phyloP scores from a whole-genome alignment of 106 monocot species.

The Apostasia ramifera region DNA sequence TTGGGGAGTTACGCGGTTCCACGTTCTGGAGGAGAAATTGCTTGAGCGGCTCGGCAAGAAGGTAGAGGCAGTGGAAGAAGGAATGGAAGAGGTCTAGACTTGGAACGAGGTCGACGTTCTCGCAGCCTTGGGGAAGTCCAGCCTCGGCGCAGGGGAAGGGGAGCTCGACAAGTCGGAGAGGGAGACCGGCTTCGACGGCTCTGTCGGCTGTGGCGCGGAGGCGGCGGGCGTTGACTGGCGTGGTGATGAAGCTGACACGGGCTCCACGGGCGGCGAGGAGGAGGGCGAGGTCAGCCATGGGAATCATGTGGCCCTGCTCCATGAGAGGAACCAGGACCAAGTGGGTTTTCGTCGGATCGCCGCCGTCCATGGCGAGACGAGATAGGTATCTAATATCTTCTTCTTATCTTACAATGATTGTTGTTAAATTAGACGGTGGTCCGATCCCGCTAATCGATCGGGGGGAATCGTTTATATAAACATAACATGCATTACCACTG shows the following conservation, averaged over 20 bases:
- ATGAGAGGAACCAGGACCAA: slow-evolving; percentile 3
- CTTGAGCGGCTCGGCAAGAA: too few relatives aligned
- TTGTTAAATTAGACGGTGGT: too few relatives aligned
- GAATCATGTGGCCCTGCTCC: slow-evolving; percentile 5
- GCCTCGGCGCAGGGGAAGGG: background rate
- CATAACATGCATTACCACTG: too few relatives aligned
- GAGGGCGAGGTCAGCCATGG: slow-evolving; percentile 3
- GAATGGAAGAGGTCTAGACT: background rate
- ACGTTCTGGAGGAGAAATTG: too few relatives aligned
- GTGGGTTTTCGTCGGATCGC: background rate
- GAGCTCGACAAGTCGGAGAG: background rate
- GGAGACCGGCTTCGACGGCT: background rate
- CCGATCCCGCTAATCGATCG: too few relatives aligned
- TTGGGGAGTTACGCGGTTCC: too few relatives aligned
- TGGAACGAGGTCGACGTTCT: background rate
- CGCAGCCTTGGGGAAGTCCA: slow-evolving; percentile 2
- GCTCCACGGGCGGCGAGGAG: background rate
- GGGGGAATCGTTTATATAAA: too few relatives aligned
- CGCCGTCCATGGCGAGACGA: too few relatives aligned
- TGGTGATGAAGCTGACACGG: background rate
- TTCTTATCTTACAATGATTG: too few relatives aligned
- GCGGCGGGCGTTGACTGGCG: background rate
- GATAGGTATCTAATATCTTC: too few relatives aligned
- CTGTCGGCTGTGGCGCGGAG: background rate
- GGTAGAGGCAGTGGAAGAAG: background rate